Evolutionary conservation across 306 rosid genomes (phyloP), one percentile per base, ranked within the genome.

Genomic region (Vachellia pachyceras): DNA sequence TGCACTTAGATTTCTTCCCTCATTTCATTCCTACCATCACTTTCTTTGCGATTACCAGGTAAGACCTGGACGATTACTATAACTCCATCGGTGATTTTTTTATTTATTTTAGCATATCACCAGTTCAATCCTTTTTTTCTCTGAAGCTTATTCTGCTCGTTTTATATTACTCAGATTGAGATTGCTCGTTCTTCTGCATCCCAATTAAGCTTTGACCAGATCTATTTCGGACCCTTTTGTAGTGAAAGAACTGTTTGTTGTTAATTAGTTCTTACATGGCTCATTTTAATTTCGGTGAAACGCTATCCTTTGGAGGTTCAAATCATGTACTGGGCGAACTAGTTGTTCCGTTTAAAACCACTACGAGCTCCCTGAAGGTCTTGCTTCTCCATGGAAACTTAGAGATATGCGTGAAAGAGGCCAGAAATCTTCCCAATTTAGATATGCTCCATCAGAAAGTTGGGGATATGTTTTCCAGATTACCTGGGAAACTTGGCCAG

Each of bases 391-490:
- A 95, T 86, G 99, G 95, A 1, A 87, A 88, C 85, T 77, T 93
- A 61, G 94, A 90, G 10, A 85, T 95, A 37, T 88, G 80, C 75
- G 72, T 95, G 79, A 65, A 79, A 42, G 88, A 85, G 57, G 99
- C 97, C 73, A 84, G 61, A 72, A 83, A 86, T 80, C 97, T 95
- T 61, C 99, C 99, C 1, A 93, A 93, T 83, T 81, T 89, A 94
- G 97, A 95, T 79, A 39, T 71, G 82, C 70, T 95, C 36, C 97
- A 91, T 75, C 90, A 85, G 79, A 85, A 83, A 15, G 23, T 88
- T 0, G 95, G 91, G 10, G 87, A 84, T 40, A 57, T 89, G 89
- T 68, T 93, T 44, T 82, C 88, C 0, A 83, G 14, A 44, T 36
- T 92, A 2, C 87, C 94, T 10, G 39, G 61, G 20, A 88, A 63